Conservation (phyloP, 108 stramenopile species). For the Skeletonema tropicum region DNA sequence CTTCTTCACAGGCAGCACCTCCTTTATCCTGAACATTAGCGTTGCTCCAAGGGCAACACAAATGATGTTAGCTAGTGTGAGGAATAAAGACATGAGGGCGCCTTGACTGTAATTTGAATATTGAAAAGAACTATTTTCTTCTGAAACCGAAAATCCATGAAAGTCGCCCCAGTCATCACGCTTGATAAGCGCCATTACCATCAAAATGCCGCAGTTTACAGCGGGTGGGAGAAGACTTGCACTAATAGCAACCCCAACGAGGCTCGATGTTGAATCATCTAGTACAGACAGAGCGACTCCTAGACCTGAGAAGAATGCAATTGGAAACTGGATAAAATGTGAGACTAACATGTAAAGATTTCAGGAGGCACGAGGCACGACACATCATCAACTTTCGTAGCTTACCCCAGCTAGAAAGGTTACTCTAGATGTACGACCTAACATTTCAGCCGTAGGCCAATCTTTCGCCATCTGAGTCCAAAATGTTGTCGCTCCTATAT, state of each 20-base stretch:
- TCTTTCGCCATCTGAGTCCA: conserved; percentile 5
- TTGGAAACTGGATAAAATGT: conserved; percentile 60
- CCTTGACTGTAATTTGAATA: not conserved
- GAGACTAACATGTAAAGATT: conserved; percentile 25
- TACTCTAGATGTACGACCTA: not conserved
- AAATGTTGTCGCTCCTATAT: not conserved
- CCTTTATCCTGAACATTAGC: conserved; percentile 39
- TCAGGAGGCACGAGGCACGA: conserved; percentile 57
- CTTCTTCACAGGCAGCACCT: conserved; percentile 38
- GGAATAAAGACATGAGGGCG: conserved; percentile 14
- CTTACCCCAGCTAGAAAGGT: conserved; percentile 39
- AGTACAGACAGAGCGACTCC: conserved; percentile 86
- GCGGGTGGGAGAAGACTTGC: conserved; percentile 91
- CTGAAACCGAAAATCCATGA: not conserved
- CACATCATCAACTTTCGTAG: conserved; percentile 74
- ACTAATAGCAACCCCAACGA: conserved; percentile 85
- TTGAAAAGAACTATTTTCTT: not conserved
- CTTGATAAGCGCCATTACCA: not conserved
- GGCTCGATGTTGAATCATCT: conserved; percentile 72
- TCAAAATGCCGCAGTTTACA: conserved; percentile 40
- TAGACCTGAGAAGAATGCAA: conserved; percentile 85
- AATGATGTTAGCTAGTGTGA: conserved; percentile 26
- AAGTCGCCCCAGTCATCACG: not conserved
- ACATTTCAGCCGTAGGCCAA: conserved; percentile 6
- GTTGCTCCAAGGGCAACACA: conserved; percentile 18